Conservation (phyloP, 1,139 yeast species). For the Sugiyamaella pinicola region DNA sequence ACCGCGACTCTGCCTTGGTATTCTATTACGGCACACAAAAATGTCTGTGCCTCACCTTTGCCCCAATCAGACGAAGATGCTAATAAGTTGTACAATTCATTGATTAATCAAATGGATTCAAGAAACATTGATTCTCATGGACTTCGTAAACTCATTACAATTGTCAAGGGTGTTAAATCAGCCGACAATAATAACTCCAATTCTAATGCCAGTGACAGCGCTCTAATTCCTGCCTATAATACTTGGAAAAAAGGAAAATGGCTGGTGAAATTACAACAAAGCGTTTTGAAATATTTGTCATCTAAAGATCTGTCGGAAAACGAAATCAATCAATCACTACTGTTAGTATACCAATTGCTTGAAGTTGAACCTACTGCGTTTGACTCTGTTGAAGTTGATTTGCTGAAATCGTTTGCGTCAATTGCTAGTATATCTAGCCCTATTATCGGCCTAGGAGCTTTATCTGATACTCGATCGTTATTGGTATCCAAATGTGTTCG, state of each 20-base stretch:
- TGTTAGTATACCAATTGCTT: conserved; percentile 31
- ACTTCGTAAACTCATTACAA: conserved; percentile 32
- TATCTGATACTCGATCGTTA: conserved; percentile 31
- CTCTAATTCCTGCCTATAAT: conserved; percentile 26
- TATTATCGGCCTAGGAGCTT: conserved; percentile 29
- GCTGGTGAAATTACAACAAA: conserved; percentile 25
- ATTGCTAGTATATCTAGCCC: conserved; percentile 26
- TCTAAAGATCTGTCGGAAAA: conserved; percentile 24
- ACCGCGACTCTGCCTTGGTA: conserved; percentile 26
- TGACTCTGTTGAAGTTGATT: conserved; percentile 23
- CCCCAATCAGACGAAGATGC: conserved; percentile 34
- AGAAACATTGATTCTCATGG: conserved; percentile 33
- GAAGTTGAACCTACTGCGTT: conserved; percentile 25
- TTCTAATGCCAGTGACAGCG: too few species aligned
- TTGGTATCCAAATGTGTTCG: conserved; percentile 22
- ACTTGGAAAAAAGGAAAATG: conserved; percentile 32
- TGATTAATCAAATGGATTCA: conserved; percentile 28
- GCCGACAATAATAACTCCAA: conserved; percentile 10
- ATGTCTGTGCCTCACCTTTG: conserved; percentile 31
- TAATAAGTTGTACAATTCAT: conserved; percentile 29
- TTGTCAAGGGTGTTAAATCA: conserved; percentile 25
- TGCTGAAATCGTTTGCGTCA: conserved; percentile 21
- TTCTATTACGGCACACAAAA: conserved; percentile 28
- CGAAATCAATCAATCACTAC: conserved; percentile 31
- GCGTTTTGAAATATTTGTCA: conserved; percentile 27